phyloP scores from a whole-genome alignment of 495 filamentous ascomycete genomes.

The Penicillium paradoxum region DNA sequence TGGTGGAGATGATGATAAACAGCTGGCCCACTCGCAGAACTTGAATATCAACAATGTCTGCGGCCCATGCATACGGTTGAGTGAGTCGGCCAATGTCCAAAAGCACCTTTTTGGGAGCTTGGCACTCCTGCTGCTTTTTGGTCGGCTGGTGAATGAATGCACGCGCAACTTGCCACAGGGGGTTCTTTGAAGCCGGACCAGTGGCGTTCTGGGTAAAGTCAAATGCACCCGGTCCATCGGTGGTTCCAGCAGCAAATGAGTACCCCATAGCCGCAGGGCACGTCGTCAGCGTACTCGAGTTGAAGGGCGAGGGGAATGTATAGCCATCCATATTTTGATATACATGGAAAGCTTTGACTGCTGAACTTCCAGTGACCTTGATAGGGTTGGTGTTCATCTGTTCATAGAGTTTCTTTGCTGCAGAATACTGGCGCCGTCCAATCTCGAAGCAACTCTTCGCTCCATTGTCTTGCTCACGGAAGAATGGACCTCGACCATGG shows the following conservation, averaged over 20 bases:
- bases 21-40: conserved; percentile 83
- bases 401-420: conserved; percentile 58
- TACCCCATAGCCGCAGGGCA: conserved; percentile 93
- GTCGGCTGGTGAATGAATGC: conserved; percentile 66
- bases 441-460: conserved; percentile 72
- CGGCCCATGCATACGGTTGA: conserved; percentile 81
- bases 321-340: conserved; percentile 72
- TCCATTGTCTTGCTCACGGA: conserved; percentile 62
- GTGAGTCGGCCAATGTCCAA: conserved; percentile 81
- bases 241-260: conserved; percentile 91
- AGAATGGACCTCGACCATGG: conserved; percentile 81
- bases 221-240: conserved; percentile 87
- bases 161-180: conserved; percentile 76
- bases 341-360: conserved; percentile 68
- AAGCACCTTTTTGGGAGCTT: conserved; percentile 80
- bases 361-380: conserved; percentile 45
- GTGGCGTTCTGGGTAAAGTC: conserved; percentile 89
- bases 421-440: conserved; percentile 59
- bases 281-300: conserved; percentile 65
- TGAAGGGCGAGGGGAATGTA: conserved; percentile 64
- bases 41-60: conserved; percentile 92
- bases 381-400: conserved; percentile 44
- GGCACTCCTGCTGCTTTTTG: conserved; percentile 69
- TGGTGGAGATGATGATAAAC: conserved; percentile 79
- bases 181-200: conserved; percentile 63